Conservation (phyloP, 2,329 filamentous ascomycete genomes). For the Geosmithia flava region DNA sequence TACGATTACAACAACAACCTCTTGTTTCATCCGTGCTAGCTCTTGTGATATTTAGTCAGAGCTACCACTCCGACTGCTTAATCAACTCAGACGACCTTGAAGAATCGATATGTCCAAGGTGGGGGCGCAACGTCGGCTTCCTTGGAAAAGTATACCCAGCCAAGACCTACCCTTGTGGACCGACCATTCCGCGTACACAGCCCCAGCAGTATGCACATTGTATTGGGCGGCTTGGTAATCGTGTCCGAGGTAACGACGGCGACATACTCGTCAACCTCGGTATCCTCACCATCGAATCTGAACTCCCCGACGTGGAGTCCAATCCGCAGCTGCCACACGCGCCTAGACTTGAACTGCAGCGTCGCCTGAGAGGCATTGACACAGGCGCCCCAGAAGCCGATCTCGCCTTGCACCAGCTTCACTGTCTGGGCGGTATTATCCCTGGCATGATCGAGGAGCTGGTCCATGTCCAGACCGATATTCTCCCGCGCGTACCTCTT, state of each 20-base stretch:
- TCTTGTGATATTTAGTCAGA: background rate
- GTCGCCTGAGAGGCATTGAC: background rate
- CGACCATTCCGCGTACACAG: conserved; percentile 1
- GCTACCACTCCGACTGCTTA: background rate
- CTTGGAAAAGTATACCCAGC: conserved; percentile 2
- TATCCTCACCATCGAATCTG: conserved; percentile 2
- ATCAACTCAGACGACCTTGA: background rate
- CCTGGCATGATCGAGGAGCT: background rate
- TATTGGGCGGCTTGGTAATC: conserved; percentile 3
- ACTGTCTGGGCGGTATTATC: background rate
- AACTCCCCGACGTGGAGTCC: conserved; percentile 4
- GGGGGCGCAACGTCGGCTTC: background rate
- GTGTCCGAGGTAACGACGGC: conserved; percentile 4
- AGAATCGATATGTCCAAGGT: conserved; percentile 3
- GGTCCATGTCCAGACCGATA: conserved; percentile 1
- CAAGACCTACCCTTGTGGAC: conserved; percentile 2
- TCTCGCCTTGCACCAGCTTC: background rate
- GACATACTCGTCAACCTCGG: conserved; percentile 3
- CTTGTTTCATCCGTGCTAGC: background rate
- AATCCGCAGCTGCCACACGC: background rate
- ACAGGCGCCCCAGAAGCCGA: conserved; percentile 1
- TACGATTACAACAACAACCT: background rate
- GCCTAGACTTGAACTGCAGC: background rate
- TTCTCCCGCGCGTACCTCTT: background rate
- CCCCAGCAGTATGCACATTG: conserved; percentile 3